Base-by-base conservation (phyloP, 1,284 basidiomycete species). In the Tylopilus sp. region DNA sequence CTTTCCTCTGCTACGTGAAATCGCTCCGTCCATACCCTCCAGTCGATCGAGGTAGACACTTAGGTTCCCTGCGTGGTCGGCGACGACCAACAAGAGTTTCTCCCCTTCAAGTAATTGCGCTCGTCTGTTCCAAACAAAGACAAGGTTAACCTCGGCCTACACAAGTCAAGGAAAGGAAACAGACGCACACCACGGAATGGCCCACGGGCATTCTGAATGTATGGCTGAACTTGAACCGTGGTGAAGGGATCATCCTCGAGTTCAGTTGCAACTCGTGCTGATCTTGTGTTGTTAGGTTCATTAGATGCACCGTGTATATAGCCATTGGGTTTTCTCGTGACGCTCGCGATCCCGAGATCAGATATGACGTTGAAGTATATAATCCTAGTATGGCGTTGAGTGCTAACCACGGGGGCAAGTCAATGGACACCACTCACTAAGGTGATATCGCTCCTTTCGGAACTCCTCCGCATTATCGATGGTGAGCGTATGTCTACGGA, bases 201-300 rank as follows among this genome's bases (percentile, higher is more conserved):
- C 66, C 65, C 5, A 71, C 14, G 0, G 73, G 67, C 15, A 82
- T 48, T 10, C 48, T 49, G 56, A 82, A 82, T 10, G 13, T 59
- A 15, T 59, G 58, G 0, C 29, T 56, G 48, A 52, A 69, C 19
- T 44, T 58, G 22, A 56, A 60, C 15, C 64, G 62, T 0, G 79
- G 78, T 0, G 61, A 61, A 2, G 78, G 79, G 17, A 79, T 57
- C 40, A 70, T 65, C 1, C 41, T 63, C 0, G 67, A 48, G 56
- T 79, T 65, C 3, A 77, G 44, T 57, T 76, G 76, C 48, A 79
- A 49, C 0, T 63, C 61, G 0, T 82, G 76, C 36, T 69, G 68
- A 56, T 82, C 74, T 8, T 75, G 68, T 5, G 70, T 61, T 0
- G 72, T 72, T 13, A 83, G 56, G 7, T 72, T 65, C 42, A 83